Conservation (phyloP, 495 filamentous ascomycete species). For the Penicillium atrosanguineum region DNA sequence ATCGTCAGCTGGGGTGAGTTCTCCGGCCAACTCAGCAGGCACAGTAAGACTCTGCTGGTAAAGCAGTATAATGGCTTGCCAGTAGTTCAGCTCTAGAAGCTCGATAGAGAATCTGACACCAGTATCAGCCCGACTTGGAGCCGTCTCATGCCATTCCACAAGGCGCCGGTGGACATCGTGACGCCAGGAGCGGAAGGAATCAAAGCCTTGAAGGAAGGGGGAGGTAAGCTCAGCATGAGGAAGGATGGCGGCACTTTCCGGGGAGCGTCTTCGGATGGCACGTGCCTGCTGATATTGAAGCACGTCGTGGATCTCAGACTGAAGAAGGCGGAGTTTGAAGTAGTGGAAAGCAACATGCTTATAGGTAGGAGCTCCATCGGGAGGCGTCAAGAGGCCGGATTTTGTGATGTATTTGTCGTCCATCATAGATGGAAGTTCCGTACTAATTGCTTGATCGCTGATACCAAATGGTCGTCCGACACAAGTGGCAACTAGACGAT, state of each 20-base stretch:
- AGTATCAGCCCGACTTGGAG: conserved; percentile 72
- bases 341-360: conserved; percentile 90
- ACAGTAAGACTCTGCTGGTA: conserved; percentile 89
- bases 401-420: conserved; percentile 90
- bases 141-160: conserved; percentile 81
- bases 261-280: conserved; percentile 44
- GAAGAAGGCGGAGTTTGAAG: conserved; percentile 83
- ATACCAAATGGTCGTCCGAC: conserved; percentile 93
- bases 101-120: conserved; percentile 84
- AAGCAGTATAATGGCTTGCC: conserved; percentile 96
- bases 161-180: conserved; percentile 81
- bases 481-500: conserved; percentile 86
- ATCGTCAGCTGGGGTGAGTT: conserved; percentile 68
- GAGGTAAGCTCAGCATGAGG: conserved; percentile 78
- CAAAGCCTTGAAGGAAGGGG: conserved; percentile 79
- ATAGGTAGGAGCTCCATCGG: conserved; percentile 63
- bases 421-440: conserved; percentile 82
- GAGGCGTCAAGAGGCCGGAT: conserved; percentile 62
- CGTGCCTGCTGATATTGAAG: conserved; percentile 82
- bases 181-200: conserved; percentile 84
- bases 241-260: conserved; percentile 62
- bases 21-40: conserved; percentile 77
- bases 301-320: conserved; percentile 94
- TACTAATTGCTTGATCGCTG: conserved; percentile 90
- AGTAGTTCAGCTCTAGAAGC: conserved; percentile 92